phyloP scores from a whole-genome alignment of 2,329 filamentous ascomycete species.

The Colletotrichum sp. region DNA sequence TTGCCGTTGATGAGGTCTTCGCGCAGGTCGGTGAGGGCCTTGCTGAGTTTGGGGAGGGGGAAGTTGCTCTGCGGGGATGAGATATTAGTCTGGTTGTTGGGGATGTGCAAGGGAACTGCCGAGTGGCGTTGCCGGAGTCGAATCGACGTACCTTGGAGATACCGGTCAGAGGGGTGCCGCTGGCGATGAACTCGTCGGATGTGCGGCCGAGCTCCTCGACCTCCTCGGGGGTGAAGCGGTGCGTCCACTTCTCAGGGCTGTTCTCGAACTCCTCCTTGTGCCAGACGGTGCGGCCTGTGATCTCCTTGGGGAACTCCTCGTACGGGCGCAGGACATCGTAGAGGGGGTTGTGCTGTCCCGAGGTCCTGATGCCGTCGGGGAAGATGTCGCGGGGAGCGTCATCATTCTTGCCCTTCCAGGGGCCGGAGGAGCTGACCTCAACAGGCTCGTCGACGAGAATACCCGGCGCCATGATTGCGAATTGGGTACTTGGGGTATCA shows the following conservation, averaged over 20 bases:
- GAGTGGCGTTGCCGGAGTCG: not conserved
- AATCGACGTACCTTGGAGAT: constrained; percentile 46
- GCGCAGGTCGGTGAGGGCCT: constrained; percentile 38
- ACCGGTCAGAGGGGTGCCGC: constrained; percentile 70
- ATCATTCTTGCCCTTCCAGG: constrained; percentile 31
- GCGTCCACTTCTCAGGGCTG: constrained; percentile 73
- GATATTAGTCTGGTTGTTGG: too few relatives aligned
- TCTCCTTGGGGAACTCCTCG: constrained; percentile 71
- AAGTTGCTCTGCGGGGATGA: constrained; percentile 41
- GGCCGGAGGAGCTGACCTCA: not conserved
- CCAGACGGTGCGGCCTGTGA: constrained; percentile 78
- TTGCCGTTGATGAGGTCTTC: constrained; percentile 73
- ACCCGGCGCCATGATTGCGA: constrained; percentile 23
- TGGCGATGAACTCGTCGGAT: constrained; percentile 72
- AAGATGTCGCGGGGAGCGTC: constrained; percentile 42
- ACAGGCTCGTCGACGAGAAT: constrained; percentile 22
- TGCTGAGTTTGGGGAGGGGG: constrained; percentile 44
- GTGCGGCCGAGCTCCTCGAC: constrained; percentile 69
- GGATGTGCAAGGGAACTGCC: too few relatives aligned
- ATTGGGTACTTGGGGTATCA: not conserved
- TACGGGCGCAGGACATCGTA: constrained; percentile 71
- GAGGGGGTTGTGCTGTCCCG: constrained; percentile 75
- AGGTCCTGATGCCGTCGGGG: constrained; percentile 55
- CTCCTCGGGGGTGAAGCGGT: constrained; percentile 70
- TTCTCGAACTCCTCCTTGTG: constrained; percentile 66